Percentiles rank a stretch among this genome's conserved stretches.
Conservation (phyloP, 1,139 yeast genomes). For the Yamadazyma siamensis region DNA sequence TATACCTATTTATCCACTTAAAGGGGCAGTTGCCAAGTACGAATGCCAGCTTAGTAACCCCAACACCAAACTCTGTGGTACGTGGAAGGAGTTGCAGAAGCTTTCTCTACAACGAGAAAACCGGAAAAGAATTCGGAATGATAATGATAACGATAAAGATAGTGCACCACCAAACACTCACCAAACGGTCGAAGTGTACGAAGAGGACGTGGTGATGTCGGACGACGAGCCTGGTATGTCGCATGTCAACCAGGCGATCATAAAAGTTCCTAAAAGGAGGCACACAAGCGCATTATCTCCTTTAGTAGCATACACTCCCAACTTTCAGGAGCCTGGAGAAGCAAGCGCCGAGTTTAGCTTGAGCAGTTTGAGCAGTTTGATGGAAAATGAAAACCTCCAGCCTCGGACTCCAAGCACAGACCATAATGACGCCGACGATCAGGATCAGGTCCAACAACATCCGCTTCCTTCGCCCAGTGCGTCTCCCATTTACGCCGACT, state of each 20-base stretch:
- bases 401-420: conserved; percentile 26
- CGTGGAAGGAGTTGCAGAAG: conserved; percentile 33
- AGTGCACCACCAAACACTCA: conserved; percentile 1
- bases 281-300: conserved; percentile 22
- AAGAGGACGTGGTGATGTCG: conserved; percentile 37
- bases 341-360: neutral
- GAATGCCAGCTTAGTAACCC: conserved; percentile 36
- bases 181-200: conserved; percentile 17
- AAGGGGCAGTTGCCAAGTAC: conserved; percentile 24
- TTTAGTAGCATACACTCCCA: conserved; percentile 10
- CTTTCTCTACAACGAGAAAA: conserved; percentile 20
- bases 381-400: conserved; percentile 10
- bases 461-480: conserved; percentile 72
- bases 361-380: neutral
- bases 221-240: conserved; percentile 31
- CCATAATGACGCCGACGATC: neutral
- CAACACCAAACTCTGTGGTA: conserved; percentile 29
- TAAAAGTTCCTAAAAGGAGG: conserved; percentile 43
- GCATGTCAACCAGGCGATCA: conserved; percentile 22
- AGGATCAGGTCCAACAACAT: conserved; percentile 37
- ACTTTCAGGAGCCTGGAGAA: conserved; percentile 2
- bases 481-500: conserved; percentile 48
- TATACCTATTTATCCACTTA: conserved; percentile 37
- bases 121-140: conserved; percentile 20
- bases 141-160: conserved; percentile 7